These are phyloP conservation scores for Kurtzmaniella quercitrusa DNA, from an alignment of 1,139 yeast genomes.

Conservation along the genomic window DNA sequence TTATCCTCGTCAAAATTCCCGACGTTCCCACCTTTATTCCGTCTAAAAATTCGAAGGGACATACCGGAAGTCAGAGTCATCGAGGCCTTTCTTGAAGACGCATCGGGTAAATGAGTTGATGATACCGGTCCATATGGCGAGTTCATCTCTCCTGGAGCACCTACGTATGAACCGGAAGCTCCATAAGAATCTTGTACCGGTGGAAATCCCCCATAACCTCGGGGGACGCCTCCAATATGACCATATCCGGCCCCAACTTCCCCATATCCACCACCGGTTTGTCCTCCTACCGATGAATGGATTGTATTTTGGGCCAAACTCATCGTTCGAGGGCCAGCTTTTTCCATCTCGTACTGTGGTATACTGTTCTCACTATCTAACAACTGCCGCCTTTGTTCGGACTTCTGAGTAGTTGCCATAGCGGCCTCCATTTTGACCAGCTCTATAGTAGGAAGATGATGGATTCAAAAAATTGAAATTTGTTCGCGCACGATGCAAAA, in stretches of 20 bases:
- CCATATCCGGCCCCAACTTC: not conserved
- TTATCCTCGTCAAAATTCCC: constrained; percentile 48
- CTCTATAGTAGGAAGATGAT: not conserved
- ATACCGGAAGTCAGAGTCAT: constrained; percentile 40
- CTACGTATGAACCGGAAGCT: not conserved
- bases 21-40: constrained; percentile 25
- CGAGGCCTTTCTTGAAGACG: constrained; percentile 26
- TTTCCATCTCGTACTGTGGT: not conserved
- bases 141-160: not conserved
- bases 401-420: constrained; percentile 9
- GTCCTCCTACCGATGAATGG: not conserved
- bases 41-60: constrained; percentile 38
- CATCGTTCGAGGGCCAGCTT: not conserved
- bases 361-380: constrained; percentile 28
- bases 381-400: constrained; percentile 31
- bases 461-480: not conserved
- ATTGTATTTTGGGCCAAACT: not conserved
- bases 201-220: not conserved
- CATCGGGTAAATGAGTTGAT: not conserved
- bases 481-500: not conserved
- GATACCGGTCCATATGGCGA: not conserved
- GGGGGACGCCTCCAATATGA: not conserved
- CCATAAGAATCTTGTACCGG: not conserved
- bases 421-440: constrained; percentile 15
- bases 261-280: too few relatives aligned